phyloP scores from a whole-genome alignment of 306 rosid genomes.

The Cucurbita maxima region DNA sequence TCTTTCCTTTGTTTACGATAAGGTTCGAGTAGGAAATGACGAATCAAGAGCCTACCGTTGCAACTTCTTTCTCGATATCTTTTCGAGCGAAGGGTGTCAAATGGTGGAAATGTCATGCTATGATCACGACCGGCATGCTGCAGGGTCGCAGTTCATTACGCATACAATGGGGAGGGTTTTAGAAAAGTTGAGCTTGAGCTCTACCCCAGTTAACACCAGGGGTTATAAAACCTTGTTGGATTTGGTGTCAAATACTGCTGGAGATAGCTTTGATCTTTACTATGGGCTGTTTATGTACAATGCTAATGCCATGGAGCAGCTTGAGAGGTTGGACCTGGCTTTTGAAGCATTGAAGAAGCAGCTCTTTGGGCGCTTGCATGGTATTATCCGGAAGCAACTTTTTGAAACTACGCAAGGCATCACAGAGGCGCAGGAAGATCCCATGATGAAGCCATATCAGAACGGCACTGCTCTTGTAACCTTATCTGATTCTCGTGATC shows the following conservation, averaged over 20 bases:
- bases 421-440: constrained; percentile 14
- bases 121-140: constrained; percentile 76
- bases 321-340: constrained; percentile 45
- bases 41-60: constrained; percentile 48
- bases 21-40: constrained; percentile 49
- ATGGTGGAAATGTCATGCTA: constrained; percentile 95
- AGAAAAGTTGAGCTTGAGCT: constrained; percentile 47
- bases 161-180: constrained; percentile 76
- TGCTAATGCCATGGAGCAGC: constrained; percentile 67
- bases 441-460: constrained; percentile 16
- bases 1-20: constrained; percentile 63
- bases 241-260: constrained; percentile 69
- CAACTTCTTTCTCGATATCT: constrained; percentile 51
- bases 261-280: constrained; percentile 84
- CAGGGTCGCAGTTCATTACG: constrained; percentile 82
- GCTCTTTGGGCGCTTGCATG: constrained; percentile 59
- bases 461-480: constrained; percentile 15
- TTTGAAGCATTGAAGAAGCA: constrained; percentile 61
- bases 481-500: constrained; percentile 13
- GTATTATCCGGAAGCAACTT: constrained; percentile 33
- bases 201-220: constrained; percentile 64
- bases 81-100: constrained; percentile 60
- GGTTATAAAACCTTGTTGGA: constrained; percentile 72
- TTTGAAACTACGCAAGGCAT: constrained; percentile 29
- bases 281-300: constrained; percentile 86